Conservation (phyloP, 192 early-diverging fungal genomes). For the Allomyces macrogynus region DNA sequence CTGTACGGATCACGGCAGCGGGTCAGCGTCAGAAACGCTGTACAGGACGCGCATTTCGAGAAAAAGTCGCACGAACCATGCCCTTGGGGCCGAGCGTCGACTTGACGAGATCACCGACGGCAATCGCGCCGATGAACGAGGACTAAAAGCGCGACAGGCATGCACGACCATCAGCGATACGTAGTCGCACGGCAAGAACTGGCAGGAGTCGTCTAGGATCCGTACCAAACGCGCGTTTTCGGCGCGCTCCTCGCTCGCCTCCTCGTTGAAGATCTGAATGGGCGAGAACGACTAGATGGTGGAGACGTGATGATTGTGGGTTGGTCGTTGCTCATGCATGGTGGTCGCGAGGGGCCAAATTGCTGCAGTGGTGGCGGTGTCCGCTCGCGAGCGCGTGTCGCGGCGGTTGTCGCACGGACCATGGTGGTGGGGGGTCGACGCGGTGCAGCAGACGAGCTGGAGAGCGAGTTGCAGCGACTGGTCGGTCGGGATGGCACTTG, state of each 20-base stretch:
- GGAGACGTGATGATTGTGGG: no score
- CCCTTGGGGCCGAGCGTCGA: constrained; percentile 94
- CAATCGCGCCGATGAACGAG: constrained; percentile 95
- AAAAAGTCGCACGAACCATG: constrained; percentile 39
- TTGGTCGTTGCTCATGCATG: no score
- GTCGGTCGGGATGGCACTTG: no score
- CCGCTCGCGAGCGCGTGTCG: no score
- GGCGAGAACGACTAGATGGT: constrained; percentile 23
- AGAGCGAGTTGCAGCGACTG: no score
- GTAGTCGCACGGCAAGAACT: constrained; percentile 3
- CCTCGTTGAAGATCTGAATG: constrained; percentile 85
- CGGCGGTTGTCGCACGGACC: no score
- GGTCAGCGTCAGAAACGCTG: constrained; percentile 1
- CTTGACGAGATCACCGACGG: constrained; percentile 95
- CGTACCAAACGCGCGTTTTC: constrained; percentile 92
- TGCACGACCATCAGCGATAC: constrained; percentile 1
- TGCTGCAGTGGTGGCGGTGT: no score
- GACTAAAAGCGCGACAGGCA: constrained; percentile 23
- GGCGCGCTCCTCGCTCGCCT: constrained; percentile 86
- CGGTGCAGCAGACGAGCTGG: no score
- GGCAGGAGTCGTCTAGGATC: neutral
- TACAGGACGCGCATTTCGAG: neutral
- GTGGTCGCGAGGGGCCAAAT: no score
- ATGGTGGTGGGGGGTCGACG: no score
- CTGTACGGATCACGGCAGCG: constrained; percentile 14